Evolutionary conservation across 345 rosid species (phyloP), one percentile per base, ranked within the genome.

Genomic region (Hypericum androsaemum): DNA sequence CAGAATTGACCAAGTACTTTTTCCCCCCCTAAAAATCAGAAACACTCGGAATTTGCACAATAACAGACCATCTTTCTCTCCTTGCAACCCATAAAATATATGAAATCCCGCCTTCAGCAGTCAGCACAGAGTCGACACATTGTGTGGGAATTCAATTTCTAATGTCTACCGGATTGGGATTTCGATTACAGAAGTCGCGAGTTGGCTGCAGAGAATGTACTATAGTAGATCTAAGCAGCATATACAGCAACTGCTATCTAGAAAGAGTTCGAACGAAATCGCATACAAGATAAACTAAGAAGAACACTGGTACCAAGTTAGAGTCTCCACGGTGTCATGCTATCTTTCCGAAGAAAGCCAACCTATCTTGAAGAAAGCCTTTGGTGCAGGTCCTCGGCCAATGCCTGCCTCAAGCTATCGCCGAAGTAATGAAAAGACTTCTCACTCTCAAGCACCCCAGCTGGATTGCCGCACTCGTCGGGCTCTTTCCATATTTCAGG

Each of bases 361-460:
- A 58, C 35, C 73, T 74, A 85, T 67, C 96, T 77, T 0, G 90
- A 64, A 0, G 98, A 83, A 60, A 85, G 97, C 72, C 86, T 84
- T 64, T 85, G 90, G 56, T 88, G 98, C 80, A 92, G 67, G 70
- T 92, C 96, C 48, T 92, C 95, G 1, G 95, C 86, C 76, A 92
- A 72, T 22, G 90, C 97, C 71, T 92, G 95, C 75, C 98, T 83
- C 80, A 92, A 61, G 66, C 81, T 77, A 66, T 80, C 82, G 6
- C 98, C 96, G 6, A 71, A 79, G 64, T 80, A 92, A 61, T 76
- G 82, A 41, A 80, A 77, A 42, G 83, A 70, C 72, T 80, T 85
- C 89, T 92, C 98, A 32, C 69, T 75, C 75, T 88, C 95, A 39
- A 88, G 79, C 17, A 85, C 84, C 60, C 89, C 81, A 0, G 86